Conservation (phyloP, 208 protist species). For the Tetramitus jugosus region DNA sequence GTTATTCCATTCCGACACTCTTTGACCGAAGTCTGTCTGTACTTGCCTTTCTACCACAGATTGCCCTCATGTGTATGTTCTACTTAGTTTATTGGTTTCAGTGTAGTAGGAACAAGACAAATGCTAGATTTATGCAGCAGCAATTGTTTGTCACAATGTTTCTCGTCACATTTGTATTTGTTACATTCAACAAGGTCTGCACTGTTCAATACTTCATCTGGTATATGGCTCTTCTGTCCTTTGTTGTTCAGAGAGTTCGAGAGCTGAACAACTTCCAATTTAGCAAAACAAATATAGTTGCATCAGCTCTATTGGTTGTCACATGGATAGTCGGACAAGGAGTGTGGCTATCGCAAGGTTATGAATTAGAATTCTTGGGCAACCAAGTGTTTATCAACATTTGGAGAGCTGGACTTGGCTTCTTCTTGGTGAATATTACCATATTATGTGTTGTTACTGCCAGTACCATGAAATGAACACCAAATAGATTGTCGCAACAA, state of each 20-base stretch:
- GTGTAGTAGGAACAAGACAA: too few species aligned
- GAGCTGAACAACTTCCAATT: too few species aligned
- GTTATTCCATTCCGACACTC: too few species aligned
- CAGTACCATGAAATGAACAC: too few species aligned
- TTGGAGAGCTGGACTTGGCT: conserved; percentile 64
- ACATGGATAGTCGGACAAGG: conserved; percentile 58
- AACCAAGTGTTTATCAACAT: conserved; percentile 60
- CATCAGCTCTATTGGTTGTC: conserved; percentile 26
- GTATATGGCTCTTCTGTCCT: conserved; percentile 68
- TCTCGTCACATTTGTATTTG: conserved; percentile 67
- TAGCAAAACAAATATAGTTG: background rate
- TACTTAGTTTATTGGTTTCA: too few species aligned
- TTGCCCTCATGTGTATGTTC: conserved; percentile 31
- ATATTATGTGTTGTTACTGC: too few species aligned
- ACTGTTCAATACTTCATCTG: conserved; percentile 90
- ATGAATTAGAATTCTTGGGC: conserved; percentile 68
- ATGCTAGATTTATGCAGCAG: too few species aligned
- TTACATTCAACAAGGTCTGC: conserved; percentile 85
- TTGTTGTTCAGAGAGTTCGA: conserved; percentile 36
- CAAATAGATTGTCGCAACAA: too few species aligned
- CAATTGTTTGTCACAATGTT: conserved; percentile 36
- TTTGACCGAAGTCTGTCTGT: conserved; percentile 23
- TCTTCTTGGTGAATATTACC: conserved; percentile 60
- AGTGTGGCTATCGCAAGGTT: conserved; percentile 62
- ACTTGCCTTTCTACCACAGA: conserved; percentile 69